Base-by-base conservation (phyloP, 192 early-diverging fungal genomes). In the Paraglomus brasilianum region DNA sequence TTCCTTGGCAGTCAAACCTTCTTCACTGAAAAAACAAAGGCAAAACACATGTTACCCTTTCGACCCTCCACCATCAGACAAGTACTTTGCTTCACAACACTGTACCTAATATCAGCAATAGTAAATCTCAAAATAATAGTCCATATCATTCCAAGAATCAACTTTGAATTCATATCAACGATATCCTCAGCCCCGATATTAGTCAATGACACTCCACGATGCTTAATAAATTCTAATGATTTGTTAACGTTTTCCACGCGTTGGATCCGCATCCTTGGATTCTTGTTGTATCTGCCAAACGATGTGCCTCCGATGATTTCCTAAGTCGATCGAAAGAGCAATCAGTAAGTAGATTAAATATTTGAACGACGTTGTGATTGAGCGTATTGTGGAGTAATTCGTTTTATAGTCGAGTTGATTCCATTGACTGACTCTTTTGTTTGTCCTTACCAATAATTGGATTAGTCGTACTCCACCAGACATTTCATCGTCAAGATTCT, bases 151-250 rank as follows among this genome's bases (percentile, higher is more conserved):
- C 96, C 96, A 13, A 98, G 80, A 64, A 94, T 90, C 70, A 98
- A 85, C 82, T 97, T 98, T 41, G 77, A 67, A 80, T 96, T 97
- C 7, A 83, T 78, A 75, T 97, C 94, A 19, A 96, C 94, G 75
- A 98, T 97, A 84, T 98, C 96, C 77, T 98, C 96, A 60, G 94
- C 91, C 39, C 96, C 96, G 84, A 97, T 97, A 78, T 98, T 98
- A 58, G 94, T 97, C 41, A 98, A 79, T 30, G 82, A 77, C 49
- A 98, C 91, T 49, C 89, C 91, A 59, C 94, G 86, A 21, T 83
- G 83, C 42, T 89, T 88, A 72, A 98, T 94, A 76, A 94, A 98
- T 66, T 93, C 93, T 43, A 98, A 82, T 15, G 94, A 92, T 77
- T 90, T 92, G 83, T 96, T 96, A 42, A 92, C 86, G 78, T 98